Percentiles rank a stretch among this genome's conserved stretches.
Evolutionary conservation across 768 basidiomycete species (phyloP).

Genomic region (Mrakia frigida): DNA sequence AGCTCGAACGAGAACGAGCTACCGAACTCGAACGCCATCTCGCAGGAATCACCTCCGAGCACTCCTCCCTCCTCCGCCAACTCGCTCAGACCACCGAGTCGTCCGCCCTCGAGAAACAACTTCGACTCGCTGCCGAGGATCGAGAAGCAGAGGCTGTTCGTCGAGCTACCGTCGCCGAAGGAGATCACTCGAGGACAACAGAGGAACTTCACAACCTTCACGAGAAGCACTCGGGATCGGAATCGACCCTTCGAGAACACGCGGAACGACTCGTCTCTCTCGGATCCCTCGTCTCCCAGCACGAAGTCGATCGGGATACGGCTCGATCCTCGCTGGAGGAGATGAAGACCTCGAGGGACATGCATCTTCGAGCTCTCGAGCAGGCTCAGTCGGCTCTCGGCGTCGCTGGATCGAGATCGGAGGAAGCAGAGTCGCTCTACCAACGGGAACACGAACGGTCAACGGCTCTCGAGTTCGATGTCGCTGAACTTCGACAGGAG

Average conservation of each 20-base stretch:
- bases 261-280: slow-evolving; percentile 67
- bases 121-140: slow-evolving; percentile 73
- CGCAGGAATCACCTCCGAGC: slow-evolving; percentile 57
- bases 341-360: slow-evolving; percentile 63
- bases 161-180: slow-evolving; percentile 70
- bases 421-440: slow-evolving; percentile 71
- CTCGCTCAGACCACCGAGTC: slow-evolving; percentile 67
- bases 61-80: slow-evolving; percentile 62
- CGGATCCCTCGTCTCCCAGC: slow-evolving; percentile 67
- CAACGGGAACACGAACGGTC: slow-evolving; percentile 66
- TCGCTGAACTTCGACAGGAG: slow-evolving; percentile 73
- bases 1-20: slow-evolving; percentile 72
- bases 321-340: slow-evolving; percentile 66
- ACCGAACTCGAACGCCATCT: slow-evolving; percentile 68
- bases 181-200: slow-evolving; percentile 56
- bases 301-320: slow-evolving; percentile 67
- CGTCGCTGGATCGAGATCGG: slow-evolving; percentile 67
- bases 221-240: slow-evolving; percentile 56
- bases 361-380: slow-evolving; percentile 81
- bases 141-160: slow-evolving; percentile 67
- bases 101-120: slow-evolving; percentile 64
- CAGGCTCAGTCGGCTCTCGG: slow-evolving; percentile 73
- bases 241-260: slow-evolving; percentile 67
- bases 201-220: slow-evolving; percentile 68
- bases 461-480: slow-evolving; percentile 63